These are phyloP conservation scores for Silybum marianum DNA, from an alignment of 129 eudicot genomes.

Conservation along the genomic window DNA sequence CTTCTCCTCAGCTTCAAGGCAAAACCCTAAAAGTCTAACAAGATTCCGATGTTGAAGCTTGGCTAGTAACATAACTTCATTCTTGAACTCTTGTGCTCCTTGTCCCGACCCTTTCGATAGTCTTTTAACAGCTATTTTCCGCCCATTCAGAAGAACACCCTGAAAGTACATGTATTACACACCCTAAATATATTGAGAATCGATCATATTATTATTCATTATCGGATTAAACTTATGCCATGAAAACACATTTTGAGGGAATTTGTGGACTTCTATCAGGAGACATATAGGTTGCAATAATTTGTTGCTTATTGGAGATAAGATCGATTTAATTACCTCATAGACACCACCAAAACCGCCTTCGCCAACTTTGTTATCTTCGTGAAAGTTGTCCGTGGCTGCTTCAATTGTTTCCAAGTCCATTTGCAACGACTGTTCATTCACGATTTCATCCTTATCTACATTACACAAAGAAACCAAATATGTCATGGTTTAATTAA, in stretches of 20 bases:
- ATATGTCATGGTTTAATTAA: not conserved
- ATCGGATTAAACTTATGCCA: not conserved
- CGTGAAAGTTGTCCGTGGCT: not conserved
- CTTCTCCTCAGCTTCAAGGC: not conserved
- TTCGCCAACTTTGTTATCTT: not conserved
- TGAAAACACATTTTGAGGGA: not conserved
- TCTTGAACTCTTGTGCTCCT: not conserved
- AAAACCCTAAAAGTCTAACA: not conserved
- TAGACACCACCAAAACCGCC: not conserved
- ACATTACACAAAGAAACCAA: not conserved
- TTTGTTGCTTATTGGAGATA: not conserved
- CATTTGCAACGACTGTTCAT: not conserved
- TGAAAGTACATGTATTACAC: not conserved
- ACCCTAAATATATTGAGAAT: not conserved
- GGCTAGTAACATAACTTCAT: not conserved
- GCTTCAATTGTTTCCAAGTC: not conserved
- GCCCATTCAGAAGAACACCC: not conserved
- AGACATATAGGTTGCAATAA: too few relatives aligned
- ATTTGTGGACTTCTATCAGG: not conserved
- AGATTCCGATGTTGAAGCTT: not conserved
- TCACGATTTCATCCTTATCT: not conserved
- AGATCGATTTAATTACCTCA: not conserved
- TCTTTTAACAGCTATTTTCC: not conserved
- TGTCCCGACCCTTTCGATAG: not conserved
- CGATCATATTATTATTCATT: too few relatives aligned